Evolutionary conservation across 352 stramenopile genomes (phyloP), one percentile per base, ranked within the genome.

Genomic region (Albugo laibachii): DNA sequence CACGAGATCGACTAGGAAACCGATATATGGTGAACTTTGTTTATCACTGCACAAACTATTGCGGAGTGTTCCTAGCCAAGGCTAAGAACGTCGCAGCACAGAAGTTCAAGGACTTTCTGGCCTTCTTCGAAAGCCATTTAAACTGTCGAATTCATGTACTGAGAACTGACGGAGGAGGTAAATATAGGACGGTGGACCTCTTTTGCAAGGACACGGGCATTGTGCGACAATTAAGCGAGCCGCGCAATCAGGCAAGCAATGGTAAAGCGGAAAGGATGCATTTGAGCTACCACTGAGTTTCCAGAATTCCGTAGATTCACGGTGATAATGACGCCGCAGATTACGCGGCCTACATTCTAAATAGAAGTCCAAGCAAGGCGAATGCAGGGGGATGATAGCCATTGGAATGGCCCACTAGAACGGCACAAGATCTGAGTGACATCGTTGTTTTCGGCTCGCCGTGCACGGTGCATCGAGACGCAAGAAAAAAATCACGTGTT

Each of bases 281-380:
- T 8, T 8, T 24, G n/a, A n/a, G 13, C 40, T 53, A 20, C 11
- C 40, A 5, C 40, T 53, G 11, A 53, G 19, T 16, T 53, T 53
- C 39, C 45, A 43, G 38, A 43, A n/a, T n/a, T n/a, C n/a, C n/a
- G n/a, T n/a, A n/a, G n/a, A n/a, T n/a, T n/a, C n/a, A n/a, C n/a
- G n/a, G n/a, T n/a, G n/a, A n/a, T n/a, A n/a, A 42, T 1, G 14
- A 47, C n/a, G 50, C 50, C 2, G 50, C 44, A 2, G 34, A 56
- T 18, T 56, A 56, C 13, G 41, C 50, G 1, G 13, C 34, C 5
- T 51, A 52, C 21, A 35, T 56, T 4, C 16, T 56, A 6, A 50
- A 51, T 41, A n/a, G 50, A 5, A 56, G 50, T 31, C 43, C 50
- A 6, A 56, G 15, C 6, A 31, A 41, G 5, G 19, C 13, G 6